These are phyloP conservation scores for Hemileccinum rubropunctum DNA, from an alignment of 768 basidiomycete species.

Conservation along the genomic window DNA sequence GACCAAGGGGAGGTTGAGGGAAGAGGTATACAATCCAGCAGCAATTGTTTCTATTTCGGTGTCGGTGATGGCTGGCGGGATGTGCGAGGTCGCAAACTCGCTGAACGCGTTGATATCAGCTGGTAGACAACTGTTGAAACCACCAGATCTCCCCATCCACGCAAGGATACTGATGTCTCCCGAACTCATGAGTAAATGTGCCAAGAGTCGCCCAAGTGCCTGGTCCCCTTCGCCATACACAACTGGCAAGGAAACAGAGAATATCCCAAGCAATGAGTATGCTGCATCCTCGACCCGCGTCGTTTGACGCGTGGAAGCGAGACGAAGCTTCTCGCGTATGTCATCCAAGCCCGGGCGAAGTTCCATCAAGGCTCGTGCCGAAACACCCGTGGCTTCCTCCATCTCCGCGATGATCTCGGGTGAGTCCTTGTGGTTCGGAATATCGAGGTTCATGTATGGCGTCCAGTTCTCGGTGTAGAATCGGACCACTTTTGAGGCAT, in stretches of 20 bases:
- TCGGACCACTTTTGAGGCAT: slow-evolving; percentile 3
- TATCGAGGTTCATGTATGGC: not conserved
- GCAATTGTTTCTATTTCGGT: not conserved
- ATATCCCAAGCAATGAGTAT: slow-evolving; percentile 9
- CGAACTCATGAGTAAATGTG: not conserved
- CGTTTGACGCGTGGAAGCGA: slow-evolving; percentile 7
- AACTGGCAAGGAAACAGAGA: not conserved
- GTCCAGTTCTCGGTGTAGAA: slow-evolving; percentile 9
- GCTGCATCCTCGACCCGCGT: slow-evolving; percentile 7
- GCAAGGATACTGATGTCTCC: slow-evolving; percentile 3
- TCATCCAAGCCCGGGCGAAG: slow-evolving; percentile 1
- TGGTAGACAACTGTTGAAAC: slow-evolving; percentile 3
- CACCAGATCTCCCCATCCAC: slow-evolving; percentile 2
- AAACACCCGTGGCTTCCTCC: not conserved
- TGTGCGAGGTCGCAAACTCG: not conserved
- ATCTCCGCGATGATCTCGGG: not conserved
- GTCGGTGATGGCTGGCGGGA: not conserved
- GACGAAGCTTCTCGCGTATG: slow-evolving; percentile 12
- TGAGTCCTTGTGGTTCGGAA: not conserved
- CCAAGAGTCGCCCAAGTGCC: slow-evolving; percentile 4
- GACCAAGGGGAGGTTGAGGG: not conserved
- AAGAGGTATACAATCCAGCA: not conserved
- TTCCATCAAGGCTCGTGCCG: not conserved
- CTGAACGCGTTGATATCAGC: not conserved
- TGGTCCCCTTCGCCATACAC: slow-evolving; percentile 4